Percentiles rank a stretch among this genome's conserved stretches.
Conservation (phyloP, 441 rosid species). For the Brassica balearica region DNA sequence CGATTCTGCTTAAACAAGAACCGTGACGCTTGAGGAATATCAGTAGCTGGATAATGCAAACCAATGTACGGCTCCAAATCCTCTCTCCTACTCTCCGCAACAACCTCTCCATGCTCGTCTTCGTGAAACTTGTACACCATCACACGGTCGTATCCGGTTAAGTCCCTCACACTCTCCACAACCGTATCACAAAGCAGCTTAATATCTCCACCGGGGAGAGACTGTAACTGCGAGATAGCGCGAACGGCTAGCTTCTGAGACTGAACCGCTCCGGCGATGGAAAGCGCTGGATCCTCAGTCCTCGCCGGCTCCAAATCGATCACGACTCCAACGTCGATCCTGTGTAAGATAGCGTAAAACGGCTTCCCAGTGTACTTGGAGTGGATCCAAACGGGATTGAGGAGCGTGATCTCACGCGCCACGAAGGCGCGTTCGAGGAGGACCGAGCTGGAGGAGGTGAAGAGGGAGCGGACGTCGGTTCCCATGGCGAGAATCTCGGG, state of each 20-base stretch:
- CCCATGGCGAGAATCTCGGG: slow-evolving; percentile 70
- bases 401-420: slow-evolving; percentile 82
- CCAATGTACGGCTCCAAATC: slow-evolving; percentile 94
- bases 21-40: slow-evolving; percentile 95
- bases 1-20: slow-evolving; percentile 94
- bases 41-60: slow-evolving; percentile 94
- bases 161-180: slow-evolving; percentile 79
- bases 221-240: slow-evolving; percentile 83
- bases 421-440: slow-evolving; percentile 82
- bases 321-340: slow-evolving; percentile 94
- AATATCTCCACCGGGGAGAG: slow-evolving; percentile 93
- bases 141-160: slow-evolving; percentile 89
- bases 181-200: slow-evolving; percentile 88
- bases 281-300: slow-evolving; percentile 91
- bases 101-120: slow-evolving; percentile 96
- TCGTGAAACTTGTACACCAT: slow-evolving; percentile 98
- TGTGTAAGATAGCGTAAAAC: slow-evolving; percentile 86
- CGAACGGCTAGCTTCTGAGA: slow-evolving; percentile 94
- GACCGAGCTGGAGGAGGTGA: slow-evolving; percentile 53
- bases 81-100: slow-evolving; percentile 76
- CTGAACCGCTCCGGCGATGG: slow-evolving; percentile 96
- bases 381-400: slow-evolving; percentile 89
- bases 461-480: slow-evolving; percentile 74
- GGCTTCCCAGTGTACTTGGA: slow-evolving; percentile 83
- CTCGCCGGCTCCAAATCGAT: slow-evolving; percentile 98